These are phyloP conservation scores for Candida hispaniensis DNA, from an alignment of 805 yeast species.

Conservation along the genomic window DNA sequence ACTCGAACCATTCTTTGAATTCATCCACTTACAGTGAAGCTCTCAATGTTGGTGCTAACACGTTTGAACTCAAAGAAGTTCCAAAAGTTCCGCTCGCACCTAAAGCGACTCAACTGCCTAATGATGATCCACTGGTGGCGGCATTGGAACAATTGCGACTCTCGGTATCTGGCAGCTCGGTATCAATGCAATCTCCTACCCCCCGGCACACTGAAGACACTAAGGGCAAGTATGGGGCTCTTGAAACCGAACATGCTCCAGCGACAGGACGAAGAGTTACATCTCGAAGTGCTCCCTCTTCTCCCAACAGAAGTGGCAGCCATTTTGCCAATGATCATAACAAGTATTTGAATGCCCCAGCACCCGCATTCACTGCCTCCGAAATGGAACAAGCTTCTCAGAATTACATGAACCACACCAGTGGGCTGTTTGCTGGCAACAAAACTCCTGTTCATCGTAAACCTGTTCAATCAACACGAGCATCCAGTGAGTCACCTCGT, in stretches of 20 bases:
- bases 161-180: constrained; percentile 17
- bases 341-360: constrained; percentile 24
- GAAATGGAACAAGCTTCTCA: constrained; percentile 33
- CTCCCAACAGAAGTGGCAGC: constrained; percentile 19
- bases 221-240: constrained; percentile 12
- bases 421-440: constrained; percentile 8
- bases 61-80: constrained; percentile 24
- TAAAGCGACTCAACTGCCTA: constrained; percentile 15
- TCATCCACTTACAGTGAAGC: too few species aligned
- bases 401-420: constrained; percentile 18
- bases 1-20: constrained; percentile 11
- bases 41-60: constrained; percentile 24
- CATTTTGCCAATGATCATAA: too few species aligned
- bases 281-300: constrained; percentile 25
- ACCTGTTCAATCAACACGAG: constrained; percentile 8
- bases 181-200: constrained; percentile 2
- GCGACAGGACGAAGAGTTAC: constrained; percentile 19
- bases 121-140: constrained; percentile 43
- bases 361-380: constrained; percentile 29
- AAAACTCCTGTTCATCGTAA: constrained; percentile 11
- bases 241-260: constrained; percentile 15
- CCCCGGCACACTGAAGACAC: constrained; percentile 10
- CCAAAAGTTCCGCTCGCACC: constrained; percentile 17
- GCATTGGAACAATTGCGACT: constrained; percentile 38
- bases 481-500: too few species aligned